These are phyloP conservation scores for Allium sativum DNA, from an alignment of 106 monocot species.

Conservation along the genomic window DNA sequence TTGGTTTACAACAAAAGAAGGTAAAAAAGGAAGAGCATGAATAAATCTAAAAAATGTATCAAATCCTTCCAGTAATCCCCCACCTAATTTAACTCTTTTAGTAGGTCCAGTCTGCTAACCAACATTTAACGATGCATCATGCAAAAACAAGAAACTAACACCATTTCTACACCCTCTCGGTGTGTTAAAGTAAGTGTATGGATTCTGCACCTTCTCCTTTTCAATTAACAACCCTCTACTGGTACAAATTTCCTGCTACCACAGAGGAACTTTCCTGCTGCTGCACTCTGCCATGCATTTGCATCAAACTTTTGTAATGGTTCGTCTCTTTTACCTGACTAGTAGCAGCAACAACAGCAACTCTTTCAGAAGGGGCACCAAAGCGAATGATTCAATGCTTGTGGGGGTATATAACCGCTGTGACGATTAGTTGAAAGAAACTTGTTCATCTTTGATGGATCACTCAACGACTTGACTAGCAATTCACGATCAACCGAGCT, in stretches of 20 bases:
- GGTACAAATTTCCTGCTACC: conserved; percentile 10
- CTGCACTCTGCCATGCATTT: conserved; percentile 61
- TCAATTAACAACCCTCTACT: conserved; percentile 1
- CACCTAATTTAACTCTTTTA: conserved; percentile 71
- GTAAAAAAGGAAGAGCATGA: too few species aligned
- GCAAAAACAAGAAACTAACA: conserved; percentile 48
- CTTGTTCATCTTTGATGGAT: conserved; percentile 54
- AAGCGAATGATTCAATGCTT: not conserved
- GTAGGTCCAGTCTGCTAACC: conserved; percentile 18
- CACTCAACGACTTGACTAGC: conserved; percentile 68
- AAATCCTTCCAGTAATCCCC: conserved; percentile 24
- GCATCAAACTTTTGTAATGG: conserved; percentile 65
- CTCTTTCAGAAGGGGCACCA: not conserved
- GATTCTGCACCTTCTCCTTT: conserved; percentile 30
- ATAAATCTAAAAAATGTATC: not conserved
- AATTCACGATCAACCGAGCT: conserved; percentile 65
- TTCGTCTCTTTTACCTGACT: conserved; percentile 21
- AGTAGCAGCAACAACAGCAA: not conserved
- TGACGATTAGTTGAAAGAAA: conserved; percentile 20
- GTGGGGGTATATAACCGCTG: conserved; percentile 1
- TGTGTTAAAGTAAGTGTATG: conserved; percentile 65
- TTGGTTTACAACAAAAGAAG: too few species aligned
- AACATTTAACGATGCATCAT: conserved; percentile 29
- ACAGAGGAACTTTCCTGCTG: not conserved
- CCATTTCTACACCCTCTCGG: conserved; percentile 68